phyloP scores from a whole-genome alignment of 2,329 filamentous ascomycete species.

The Aspergillus piperis region DNA sequence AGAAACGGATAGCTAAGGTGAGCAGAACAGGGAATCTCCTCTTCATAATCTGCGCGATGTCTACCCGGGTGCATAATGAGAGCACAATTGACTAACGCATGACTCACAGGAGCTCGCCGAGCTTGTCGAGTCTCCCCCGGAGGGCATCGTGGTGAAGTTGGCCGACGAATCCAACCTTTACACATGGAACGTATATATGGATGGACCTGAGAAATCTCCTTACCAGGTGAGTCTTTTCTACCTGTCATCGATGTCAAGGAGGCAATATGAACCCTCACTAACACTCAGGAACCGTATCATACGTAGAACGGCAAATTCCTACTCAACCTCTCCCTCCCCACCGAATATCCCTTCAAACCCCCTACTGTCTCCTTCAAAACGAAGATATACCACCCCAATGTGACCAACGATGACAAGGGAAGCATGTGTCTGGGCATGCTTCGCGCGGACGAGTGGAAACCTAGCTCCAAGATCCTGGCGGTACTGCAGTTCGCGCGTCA shows the following conservation, averaged over 20 bases:
- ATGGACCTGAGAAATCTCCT: slow-evolving; percentile 64
- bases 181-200: slow-evolving; percentile 68
- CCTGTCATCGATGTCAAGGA: neutral
- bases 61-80: neutral
- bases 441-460: slow-evolving; percentile 89
- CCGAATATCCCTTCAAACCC: slow-evolving; percentile 87
- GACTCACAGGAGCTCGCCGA: slow-evolving; percentile 60
- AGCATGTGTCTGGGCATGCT: slow-evolving; percentile 84
- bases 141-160: slow-evolving; percentile 59
- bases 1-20: slow-evolving; percentile 53
- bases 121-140: slow-evolving; percentile 56
- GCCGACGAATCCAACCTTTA: slow-evolving; percentile 66
- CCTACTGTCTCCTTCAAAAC: slow-evolving; percentile 78
- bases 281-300: neutral
- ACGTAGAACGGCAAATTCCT: slow-evolving; percentile 70
- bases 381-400: slow-evolving; percentile 94
- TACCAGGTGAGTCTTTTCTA: slow-evolving; percentile 57
- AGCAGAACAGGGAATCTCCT: neutral
- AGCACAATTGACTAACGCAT: slow-evolving; percentile 8
- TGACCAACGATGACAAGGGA: slow-evolving; percentile 82
- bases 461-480: slow-evolving; percentile 71
- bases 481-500: slow-evolving; percentile 76
- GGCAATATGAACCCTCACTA: neutral
- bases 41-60: neutral
- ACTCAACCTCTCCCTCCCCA: slow-evolving; percentile 70